These are phyloP conservation scores for Glebionis coronaria DNA, from an alignment of 129 eudicot genomes.

Conservation along the genomic window DNA sequence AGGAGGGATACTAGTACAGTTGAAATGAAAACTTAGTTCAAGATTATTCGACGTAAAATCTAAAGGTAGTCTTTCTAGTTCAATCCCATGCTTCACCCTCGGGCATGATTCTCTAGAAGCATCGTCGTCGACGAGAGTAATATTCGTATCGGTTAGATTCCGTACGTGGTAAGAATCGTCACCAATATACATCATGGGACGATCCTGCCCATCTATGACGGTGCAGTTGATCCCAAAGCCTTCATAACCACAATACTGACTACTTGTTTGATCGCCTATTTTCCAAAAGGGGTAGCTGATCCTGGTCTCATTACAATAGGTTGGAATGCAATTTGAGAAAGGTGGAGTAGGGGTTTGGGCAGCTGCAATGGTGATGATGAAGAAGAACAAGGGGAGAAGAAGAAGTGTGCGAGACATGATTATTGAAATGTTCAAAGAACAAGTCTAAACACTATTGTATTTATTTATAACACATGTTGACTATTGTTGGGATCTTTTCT, in stretches of 20 bases:
- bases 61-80: conserved; percentile 12
- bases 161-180: background rate
- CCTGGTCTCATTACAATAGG: background rate
- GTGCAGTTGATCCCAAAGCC: conserved; percentile 34
- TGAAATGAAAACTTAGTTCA: conserved; percentile 33
- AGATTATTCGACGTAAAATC: background rate
- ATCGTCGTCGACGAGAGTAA: conserved; percentile 19
- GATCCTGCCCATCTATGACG: background rate
- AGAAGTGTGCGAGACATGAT: conserved; percentile 9
- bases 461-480: background rate
- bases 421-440: background rate
- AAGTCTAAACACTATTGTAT: background rate
- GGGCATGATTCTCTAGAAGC: conserved; percentile 21
- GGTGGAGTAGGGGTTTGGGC: background rate
- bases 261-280: background rate
- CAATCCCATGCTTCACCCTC: conserved; percentile 23
- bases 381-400: background rate
- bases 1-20: conserved; percentile 4
- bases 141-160: background rate
- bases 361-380: background rate
- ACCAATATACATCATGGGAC: background rate
- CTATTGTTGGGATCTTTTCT: no score
- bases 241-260: conserved; percentile 30
- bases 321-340: conserved; percentile 12
- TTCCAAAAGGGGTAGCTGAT: conserved; percentile 37